Base-by-base conservation (phyloP, 805 yeast species). In the Wickerhamomyces tratensis region DNA sequence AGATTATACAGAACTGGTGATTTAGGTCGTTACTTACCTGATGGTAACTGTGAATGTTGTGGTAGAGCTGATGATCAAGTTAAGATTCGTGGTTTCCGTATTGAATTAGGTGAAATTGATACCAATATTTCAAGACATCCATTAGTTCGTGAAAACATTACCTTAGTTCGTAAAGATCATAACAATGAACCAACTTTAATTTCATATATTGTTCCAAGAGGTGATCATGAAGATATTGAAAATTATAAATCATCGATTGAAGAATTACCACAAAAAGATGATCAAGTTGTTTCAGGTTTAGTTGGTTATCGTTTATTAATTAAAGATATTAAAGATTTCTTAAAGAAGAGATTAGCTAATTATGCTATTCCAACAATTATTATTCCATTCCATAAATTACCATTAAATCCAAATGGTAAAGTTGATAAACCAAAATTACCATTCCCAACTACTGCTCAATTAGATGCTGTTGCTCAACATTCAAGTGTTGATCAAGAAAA, bases 21-120 rank as follows among this genome's bases (percentile, higher is more conserved):
- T 64, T 71, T 93, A 50, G 99, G 98, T 42, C 79, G 98, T 53
- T 93, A 94, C 61, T 68, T 89, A 45, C 97, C 98, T 7, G 96
- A 89, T 58, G 99, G 98, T 44, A 86, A 93, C 66, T 88, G 93
- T 53, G 99, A 93, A 69, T 91, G 97, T 63, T 84, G 95, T 60
- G 99, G 99, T 46, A 79, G 99, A 62, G 98, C 98, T 27, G 99
- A 93, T 66, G 98, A 91, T 60, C 99, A 93, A 64, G 96, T 93
- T 47, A 93, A 93, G 64, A 93, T 93, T 51, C 80, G 99, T 68
- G 99, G 99, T 2, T 94, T 93, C 77, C 79, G 99, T 66, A 94
- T 93, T 49, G 99, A 93, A 66, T 72, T 93, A 43, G 99, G 99
- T 46, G 99, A 93, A 65, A 94, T 93, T 58, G 98, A 93, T 62